Percentiles rank a stretch among this genome's conserved stretches.
Evolutionary conservation across 164 flowering plant genomes (phyloP).

Genomic region (Vitis labrusca): DNA sequence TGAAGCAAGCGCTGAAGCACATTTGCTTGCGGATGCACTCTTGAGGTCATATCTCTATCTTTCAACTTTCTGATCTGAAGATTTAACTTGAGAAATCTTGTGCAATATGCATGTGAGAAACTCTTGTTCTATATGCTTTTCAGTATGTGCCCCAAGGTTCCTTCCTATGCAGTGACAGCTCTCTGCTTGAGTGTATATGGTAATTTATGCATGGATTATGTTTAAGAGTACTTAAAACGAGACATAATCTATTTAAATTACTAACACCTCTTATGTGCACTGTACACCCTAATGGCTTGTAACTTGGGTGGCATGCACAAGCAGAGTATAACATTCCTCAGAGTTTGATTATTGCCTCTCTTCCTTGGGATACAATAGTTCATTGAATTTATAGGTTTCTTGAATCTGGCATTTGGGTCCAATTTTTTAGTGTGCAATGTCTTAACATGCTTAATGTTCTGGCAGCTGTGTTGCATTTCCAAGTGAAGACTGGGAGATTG

Average conservation of each 20-base stretch:
- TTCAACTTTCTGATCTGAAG: not conserved
- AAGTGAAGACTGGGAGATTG: conserved; percentile 95
- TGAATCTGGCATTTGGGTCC: not conserved
- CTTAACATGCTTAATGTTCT: conserved; percentile 18
- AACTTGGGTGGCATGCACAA: not conserved
- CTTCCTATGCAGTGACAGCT: not conserved
- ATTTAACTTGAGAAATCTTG: not conserved
- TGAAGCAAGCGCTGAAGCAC: conserved; percentile 82
- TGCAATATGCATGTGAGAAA: conserved; percentile 2
- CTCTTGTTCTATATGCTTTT: not conserved
- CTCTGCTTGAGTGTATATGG: not conserved
- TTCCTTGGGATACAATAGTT: not conserved
- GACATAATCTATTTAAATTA: not conserved
- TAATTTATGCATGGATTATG: conserved; percentile 1
- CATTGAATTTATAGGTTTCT: not conserved
- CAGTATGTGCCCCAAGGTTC: not conserved
- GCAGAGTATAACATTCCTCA: not conserved
- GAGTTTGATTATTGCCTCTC: not conserved
- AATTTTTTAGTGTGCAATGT: not conserved
- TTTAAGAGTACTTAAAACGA: not conserved
- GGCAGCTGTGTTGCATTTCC: conserved; percentile 91
- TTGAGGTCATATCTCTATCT: conserved; percentile 55
- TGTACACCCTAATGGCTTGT: not conserved
- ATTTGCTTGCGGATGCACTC: conserved; percentile 70
- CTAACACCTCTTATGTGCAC: not conserved